Base-by-base conservation (phyloP, 2,329 filamentous ascomycete genomes). In the Ophiocordyceps unilateralis region DNA sequence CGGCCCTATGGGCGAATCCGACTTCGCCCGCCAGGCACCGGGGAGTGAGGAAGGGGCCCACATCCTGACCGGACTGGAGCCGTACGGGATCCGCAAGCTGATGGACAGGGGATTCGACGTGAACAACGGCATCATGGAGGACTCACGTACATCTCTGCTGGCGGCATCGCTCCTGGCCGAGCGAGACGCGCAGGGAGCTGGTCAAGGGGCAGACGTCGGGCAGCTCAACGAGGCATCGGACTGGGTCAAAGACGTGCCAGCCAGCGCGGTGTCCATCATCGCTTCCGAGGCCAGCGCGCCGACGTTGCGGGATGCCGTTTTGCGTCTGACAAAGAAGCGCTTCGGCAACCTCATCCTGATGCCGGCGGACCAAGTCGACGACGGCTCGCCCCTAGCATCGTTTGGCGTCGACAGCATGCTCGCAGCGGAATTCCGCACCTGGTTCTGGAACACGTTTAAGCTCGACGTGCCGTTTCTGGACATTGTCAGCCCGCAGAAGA, bases 341-440 rank as follows among this genome's bases (percentile, higher is more conserved):
- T 45, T 50, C 26, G 46, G 44, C 17, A 54, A 50, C 41, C 22
- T 57, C 40, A 49, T 57, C 4, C 41, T 56, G 9, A 45, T 55
- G 17, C 50, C 48, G 4, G 12, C 45, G 1, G 58, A 58, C 5
- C 42, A 56, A 20, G 45, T 61, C 3, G 51, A 56, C 10, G 42
- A 37, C 4, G 36, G 43, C 17, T 52, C 51, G 41, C 43, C 57
- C 9, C 45, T 66, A 4, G 41, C 51, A 0, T 42, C 47, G 1
- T 65, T 57, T 45, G 62, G 63, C 7, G 48, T 66, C 15, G 62
- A 66, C 46, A 61, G 58, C 43, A 63, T 66, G 58, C 52, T 66
- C 30, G 61, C 54, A 0, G 53, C 58, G 10, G 64, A 66, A 46
- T 58, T 65, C 39, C 52, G 63, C 15, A 53, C 53, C 1, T 63